Conservation (phyloP, 2,329 filamentous ascomycete genomes). For the Arthrobotrys musiformis region DNA sequence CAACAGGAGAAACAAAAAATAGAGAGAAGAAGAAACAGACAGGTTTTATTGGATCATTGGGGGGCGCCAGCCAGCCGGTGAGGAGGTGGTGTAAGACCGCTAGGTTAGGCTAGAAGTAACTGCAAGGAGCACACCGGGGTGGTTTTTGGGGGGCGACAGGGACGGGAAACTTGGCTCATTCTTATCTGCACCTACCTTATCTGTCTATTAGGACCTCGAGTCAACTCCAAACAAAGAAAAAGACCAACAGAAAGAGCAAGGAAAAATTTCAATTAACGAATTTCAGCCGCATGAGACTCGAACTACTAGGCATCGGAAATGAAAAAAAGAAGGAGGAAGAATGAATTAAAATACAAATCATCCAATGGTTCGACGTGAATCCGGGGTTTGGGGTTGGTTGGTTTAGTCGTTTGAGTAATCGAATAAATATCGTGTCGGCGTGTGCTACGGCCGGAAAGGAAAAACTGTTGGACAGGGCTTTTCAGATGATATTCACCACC, state of each 20-base stretch:
- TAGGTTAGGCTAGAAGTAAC: neutral
- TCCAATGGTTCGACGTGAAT: conserved; percentile 21
- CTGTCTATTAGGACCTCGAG: neutral
- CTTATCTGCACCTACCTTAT: conserved; percentile 52
- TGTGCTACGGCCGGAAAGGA: neutral
- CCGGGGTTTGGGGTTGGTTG: no score
- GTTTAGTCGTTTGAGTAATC: conserved; percentile 31
- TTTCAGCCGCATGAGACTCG: conserved; percentile 25
- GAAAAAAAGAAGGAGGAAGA: neutral
- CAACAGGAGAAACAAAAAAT: neutral
- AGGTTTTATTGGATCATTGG: no score
- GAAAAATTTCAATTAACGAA: conserved; percentile 4
- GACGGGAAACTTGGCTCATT: conserved; percentile 16
- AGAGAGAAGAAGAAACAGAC: neutral
- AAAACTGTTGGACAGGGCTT: conserved; percentile 14
- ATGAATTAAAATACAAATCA: neutral
- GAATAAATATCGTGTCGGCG: neutral
- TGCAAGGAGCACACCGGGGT: neutral
- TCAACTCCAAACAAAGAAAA: neutral
- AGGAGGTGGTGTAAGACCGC: neutral
- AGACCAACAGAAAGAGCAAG: neutral
- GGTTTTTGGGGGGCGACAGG: neutral
- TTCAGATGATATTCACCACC: neutral
- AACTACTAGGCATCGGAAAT: no score
- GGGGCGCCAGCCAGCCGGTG: no score